phyloP scores from a whole-genome alignment of 2,329 filamentous ascomycete species.

The Penicillium vulpinum region DNA sequence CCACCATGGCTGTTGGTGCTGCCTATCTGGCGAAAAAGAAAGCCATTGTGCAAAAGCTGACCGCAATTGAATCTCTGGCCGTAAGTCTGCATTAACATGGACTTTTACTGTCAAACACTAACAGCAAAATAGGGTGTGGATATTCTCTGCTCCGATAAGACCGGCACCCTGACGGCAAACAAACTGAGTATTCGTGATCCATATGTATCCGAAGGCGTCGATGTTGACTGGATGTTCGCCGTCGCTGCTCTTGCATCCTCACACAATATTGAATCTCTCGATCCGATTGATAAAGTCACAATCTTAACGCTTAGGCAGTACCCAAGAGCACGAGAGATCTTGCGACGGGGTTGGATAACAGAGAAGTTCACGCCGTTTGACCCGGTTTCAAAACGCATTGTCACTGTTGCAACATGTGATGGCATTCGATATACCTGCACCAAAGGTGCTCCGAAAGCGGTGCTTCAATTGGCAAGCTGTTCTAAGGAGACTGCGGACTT shows the following conservation, averaged over 20 bases:
- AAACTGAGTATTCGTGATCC: conserved; percentile 75
- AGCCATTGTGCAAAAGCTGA: conserved; percentile 77
- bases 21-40: conserved; percentile 76
- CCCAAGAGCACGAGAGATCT: conserved; percentile 72
- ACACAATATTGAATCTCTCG: conserved; percentile 74
- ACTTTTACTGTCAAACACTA: not conserved
- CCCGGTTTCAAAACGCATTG: conserved; percentile 78
- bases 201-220: conserved; percentile 73
- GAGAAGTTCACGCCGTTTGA: conserved; percentile 72
- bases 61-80: conserved; percentile 73
- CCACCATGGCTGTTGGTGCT: conserved; percentile 73
- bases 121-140: conserved; percentile 59
- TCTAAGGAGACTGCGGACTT: conserved; percentile 62
- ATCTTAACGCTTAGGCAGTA: conserved; percentile 73
- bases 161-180: conserved; percentile 64
- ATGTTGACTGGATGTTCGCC: conserved; percentile 83
- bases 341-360: conserved; percentile 71
- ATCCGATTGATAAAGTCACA: conserved; percentile 78
- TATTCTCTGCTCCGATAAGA: conserved; percentile 80
- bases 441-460: conserved; percentile 75
- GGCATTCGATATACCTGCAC: conserved; percentile 70
- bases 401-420: conserved; percentile 66
- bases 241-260: conserved; percentile 74
- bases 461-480: conserved; percentile 68
- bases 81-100: conserved; percentile 36